Conservation (phyloP, 208 protist species). For the Zelonia costaricensis region DNA sequence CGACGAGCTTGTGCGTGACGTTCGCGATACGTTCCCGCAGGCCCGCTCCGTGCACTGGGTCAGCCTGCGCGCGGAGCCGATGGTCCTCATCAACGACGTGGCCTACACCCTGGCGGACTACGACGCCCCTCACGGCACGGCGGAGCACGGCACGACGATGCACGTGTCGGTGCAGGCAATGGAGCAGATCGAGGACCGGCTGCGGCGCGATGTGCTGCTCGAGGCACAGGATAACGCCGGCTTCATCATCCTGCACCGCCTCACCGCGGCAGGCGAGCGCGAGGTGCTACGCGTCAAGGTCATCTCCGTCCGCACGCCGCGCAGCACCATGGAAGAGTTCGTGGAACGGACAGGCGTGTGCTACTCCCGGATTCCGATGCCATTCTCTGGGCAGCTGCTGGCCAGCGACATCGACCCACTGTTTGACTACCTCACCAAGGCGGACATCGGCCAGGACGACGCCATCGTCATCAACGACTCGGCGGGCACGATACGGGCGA, state of each 20-base stretch:
- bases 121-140: constrained; percentile 28
- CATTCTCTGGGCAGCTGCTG: constrained; percentile 79
- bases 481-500: constrained; percentile 68
- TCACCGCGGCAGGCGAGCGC: constrained; percentile 39
- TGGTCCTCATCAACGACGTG: constrained; percentile 83
- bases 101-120: constrained; percentile 83
- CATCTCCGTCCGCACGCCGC: constrained; percentile 60
- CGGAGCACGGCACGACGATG: constrained; percentile 69
- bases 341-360: constrained; percentile 41
- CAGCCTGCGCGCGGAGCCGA: constrained; percentile 84
- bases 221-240: constrained; percentile 80
- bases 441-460: constrained; percentile 35
- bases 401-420: constrained; percentile 82
- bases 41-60: constrained; percentile 70
- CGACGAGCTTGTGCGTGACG: constrained; percentile 45
- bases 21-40: constrained; percentile 58
- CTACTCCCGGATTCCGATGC: constrained; percentile 84
- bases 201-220: constrained; percentile 76
- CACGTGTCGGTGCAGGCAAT: constrained; percentile 79
- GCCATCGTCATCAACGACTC: constrained; percentile 84
- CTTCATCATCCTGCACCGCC: constrained; percentile 68
- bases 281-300: constrained; percentile 64
- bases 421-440: constrained; percentile 61
- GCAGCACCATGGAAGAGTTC: constrained; percentile 75
- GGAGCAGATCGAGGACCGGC: constrained; percentile 88